Percentiles rank a stretch among this genome's conserved stretches.
phyloP scores from a whole-genome alignment of 208 protist species.

The Acanthamoeba lenticulata region DNA sequence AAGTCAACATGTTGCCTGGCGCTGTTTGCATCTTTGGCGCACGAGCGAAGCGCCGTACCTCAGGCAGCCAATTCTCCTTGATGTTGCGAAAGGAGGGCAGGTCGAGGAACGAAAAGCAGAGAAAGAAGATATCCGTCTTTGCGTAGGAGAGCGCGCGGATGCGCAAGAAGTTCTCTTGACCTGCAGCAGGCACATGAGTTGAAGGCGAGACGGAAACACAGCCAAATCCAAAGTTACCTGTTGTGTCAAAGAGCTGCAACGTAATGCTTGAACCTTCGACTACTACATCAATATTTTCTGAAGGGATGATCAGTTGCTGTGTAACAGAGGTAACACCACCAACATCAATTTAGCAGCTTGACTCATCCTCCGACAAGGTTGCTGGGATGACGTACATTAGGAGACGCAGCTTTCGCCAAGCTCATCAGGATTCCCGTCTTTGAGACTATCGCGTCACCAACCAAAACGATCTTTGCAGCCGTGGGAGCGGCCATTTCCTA shows the following conservation, averaged over 20 bases:
- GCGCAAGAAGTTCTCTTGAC: neutral
- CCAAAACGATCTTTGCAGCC: too few species aligned
- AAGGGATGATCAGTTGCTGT: neutral
- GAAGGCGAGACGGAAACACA: too few species aligned
- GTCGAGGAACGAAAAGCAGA: constrained; percentile 7
- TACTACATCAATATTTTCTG: neutral
- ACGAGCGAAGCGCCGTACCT: neutral
- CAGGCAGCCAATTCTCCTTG: constrained; percentile 32
- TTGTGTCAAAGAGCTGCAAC: neutral
- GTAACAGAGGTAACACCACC: neutral
- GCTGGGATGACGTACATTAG: too few species aligned
- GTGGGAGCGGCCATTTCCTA: too few species aligned
- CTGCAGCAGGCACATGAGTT: neutral
- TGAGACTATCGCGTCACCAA: too few species aligned
- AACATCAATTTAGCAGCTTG: neutral
- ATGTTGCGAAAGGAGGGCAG: neutral
- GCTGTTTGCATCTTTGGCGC: neutral
- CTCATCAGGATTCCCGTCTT: too few species aligned
- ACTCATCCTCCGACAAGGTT: too few species aligned
- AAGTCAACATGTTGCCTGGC: too few species aligned
- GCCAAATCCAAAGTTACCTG: too few species aligned
- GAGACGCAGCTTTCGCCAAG: too few species aligned
- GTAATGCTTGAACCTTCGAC: too few species aligned
- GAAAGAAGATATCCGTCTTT: neutral
- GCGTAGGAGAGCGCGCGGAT: constrained; percentile 24